These are phyloP conservation scores for Artemisia argyi DNA, from an alignment of 129 eudicot species.

Conservation along the genomic window DNA sequence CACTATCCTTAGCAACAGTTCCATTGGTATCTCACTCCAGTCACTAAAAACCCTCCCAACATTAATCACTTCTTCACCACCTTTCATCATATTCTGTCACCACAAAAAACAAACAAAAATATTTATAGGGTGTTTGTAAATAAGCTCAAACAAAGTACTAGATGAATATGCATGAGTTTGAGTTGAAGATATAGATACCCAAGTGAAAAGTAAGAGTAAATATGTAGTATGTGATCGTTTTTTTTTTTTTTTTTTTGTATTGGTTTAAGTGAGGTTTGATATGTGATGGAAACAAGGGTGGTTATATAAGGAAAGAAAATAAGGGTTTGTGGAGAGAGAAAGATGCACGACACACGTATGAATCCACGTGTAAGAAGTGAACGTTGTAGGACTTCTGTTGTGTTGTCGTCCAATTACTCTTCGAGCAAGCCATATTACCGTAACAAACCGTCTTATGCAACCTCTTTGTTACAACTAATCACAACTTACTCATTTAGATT, in stretches of 20 bases:
- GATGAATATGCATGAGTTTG: no score
- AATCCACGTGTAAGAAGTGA: constrained; percentile 29
- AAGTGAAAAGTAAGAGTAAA: not conserved
- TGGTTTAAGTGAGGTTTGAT: not conserved
- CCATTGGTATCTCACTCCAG: constrained; percentile 93
- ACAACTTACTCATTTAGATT: no score
- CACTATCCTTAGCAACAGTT: constrained; percentile 61
- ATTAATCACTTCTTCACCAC: constrained; percentile 34
- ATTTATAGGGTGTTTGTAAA: not conserved
- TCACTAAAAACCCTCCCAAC: constrained; percentile 42
- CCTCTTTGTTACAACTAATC: no score
- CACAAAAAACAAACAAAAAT: not conserved
- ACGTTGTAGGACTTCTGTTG: constrained; percentile 16
- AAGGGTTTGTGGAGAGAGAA: constrained; percentile 18
- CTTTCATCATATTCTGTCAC: constrained; percentile 11
- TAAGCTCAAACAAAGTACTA: not conserved
- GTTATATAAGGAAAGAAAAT: not conserved
- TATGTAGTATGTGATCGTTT: no score
- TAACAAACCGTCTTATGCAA: no score
- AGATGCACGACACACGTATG: constrained; percentile 28
- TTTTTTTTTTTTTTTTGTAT: no score
- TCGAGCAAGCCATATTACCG: no score
- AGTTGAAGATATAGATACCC: not conserved
- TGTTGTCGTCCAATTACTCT: constrained; percentile 27
- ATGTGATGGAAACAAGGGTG: no score